These are phyloP conservation scores for Phaeolepiota aurea DNA, from an alignment of 768 basidiomycete genomes.

Conservation along the genomic window DNA sequence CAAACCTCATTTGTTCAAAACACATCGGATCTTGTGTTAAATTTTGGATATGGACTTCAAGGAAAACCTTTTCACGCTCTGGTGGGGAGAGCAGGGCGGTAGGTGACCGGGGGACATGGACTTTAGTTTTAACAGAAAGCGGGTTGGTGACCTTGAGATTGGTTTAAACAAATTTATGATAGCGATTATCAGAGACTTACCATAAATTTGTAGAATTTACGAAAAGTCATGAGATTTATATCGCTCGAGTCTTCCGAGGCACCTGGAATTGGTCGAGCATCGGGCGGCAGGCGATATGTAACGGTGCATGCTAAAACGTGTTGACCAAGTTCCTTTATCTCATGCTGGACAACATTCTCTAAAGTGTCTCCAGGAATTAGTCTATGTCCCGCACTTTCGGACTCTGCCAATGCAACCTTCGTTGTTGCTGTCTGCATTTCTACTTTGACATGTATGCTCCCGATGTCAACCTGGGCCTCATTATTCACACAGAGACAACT, in stretches of 20 bases:
- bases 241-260: conserved; percentile 44
- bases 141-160: conserved; percentile 78
- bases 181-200: conserved; percentile 34
- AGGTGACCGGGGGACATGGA: conserved; percentile 69
- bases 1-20: conserved; percentile 78
- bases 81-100: conserved; percentile 53
- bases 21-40: conserved; percentile 67
- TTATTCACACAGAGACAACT: conserved; percentile 80
- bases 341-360: conserved; percentile 68
- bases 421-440: conserved; percentile 81
- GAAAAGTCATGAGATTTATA: conserved; percentile 57
- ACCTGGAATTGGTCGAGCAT: conserved; percentile 40
- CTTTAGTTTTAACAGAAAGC: conserved; percentile 91
- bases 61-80: conserved; percentile 78
- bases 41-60: conserved; percentile 92
- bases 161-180: neutral
- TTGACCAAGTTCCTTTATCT: conserved; percentile 90
- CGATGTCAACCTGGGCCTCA: conserved; percentile 54
- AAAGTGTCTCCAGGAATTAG: conserved; percentile 52
- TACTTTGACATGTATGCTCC: conserved; percentile 57
- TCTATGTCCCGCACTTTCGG: conserved; percentile 42
- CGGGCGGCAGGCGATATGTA: conserved; percentile 66
- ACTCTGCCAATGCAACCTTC: conserved; percentile 56
- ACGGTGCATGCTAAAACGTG: conserved; percentile 86
- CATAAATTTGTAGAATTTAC: conserved; percentile 88